Base-by-base conservation (phyloP, 305 asterid genomes). In the Caryopteris hybrid region DNA sequence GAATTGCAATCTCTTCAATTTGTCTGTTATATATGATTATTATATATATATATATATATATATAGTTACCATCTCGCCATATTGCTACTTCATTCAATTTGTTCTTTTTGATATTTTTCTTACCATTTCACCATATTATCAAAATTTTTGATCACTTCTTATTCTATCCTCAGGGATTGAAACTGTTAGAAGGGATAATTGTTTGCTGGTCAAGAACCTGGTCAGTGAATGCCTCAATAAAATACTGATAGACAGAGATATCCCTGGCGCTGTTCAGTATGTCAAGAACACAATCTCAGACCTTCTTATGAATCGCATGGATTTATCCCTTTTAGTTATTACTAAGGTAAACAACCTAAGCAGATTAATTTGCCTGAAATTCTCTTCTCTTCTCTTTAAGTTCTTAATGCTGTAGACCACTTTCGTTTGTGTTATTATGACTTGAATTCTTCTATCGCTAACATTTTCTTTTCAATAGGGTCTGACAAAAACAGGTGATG, bases 261-360 rank as follows among this genome's bases (percentile, higher is more conserved):
- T 95, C 66, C 95, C 93, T 63, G 98, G 97, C 16, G 99, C 99
- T 69, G 89, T 92, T 79, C 98, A 95, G 73, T 88, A 77, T 79
- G 99, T 91, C 74, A 89, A 95, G 89, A 86, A 83, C 81, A 88
- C 96, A 18, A 92, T 95, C 62, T 83, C 98, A 17, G 99, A 95
- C 83, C 99, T 95, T 81, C 98, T 91, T 54, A 87, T 85, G 97
- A 95, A 95, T 83, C 96, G 99, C 61, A 86, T 95, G 96, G 99
- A 95, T 80, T 86, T 95, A 76, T 95, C 99, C 67, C 99, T 95
- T 74, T 80, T 91, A 77, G 99, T 95, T 73, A 95, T 95, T 66
- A 95, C 99, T 72, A 95, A 95, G 96, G 99, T 86, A 67, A 73
- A 76, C 70, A 76, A 57, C 23, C 39, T 61, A 50, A 25, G 57